phyloP scores from a whole-genome alignment of 2,329 filamentous ascomycete genomes.

The Colletotrichum lentis region DNA sequence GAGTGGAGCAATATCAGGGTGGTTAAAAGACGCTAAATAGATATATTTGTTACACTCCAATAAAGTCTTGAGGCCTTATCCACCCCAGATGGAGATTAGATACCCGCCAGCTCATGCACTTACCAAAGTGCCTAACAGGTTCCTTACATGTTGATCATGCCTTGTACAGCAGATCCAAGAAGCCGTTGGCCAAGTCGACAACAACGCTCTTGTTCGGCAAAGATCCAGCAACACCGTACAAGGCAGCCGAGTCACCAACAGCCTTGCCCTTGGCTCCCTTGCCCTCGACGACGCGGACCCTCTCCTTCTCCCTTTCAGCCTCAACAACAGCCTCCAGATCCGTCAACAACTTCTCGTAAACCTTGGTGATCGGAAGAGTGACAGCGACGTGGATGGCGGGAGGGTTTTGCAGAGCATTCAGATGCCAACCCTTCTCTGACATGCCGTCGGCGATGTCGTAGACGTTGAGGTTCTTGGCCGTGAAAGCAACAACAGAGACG shows the following conservation, averaged over 20 bases:
- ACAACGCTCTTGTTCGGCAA: conserved; percentile 96
- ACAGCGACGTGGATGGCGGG: conserved; percentile 94
- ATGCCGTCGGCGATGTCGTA: conserved; percentile 95
- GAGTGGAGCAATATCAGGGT: background rate
- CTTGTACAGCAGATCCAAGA: conserved; percentile 93
- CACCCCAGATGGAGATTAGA: conserved; percentile 28
- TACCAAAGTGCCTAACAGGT: conserved; percentile 13
- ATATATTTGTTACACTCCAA: conserved; percentile 22
- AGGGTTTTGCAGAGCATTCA: conserved; percentile 92
- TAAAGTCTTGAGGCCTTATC: conserved; percentile 8
- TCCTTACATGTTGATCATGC: conserved; percentile 55
- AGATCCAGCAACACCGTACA: conserved; percentile 95
- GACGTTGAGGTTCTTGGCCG: conserved; percentile 82
- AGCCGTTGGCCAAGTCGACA: conserved; percentile 86
- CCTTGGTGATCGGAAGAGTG: conserved; percentile 83
- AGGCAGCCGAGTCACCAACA: conserved; percentile 80
- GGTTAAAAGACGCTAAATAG: conserved; percentile 11
- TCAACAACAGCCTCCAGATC: conserved; percentile 75
- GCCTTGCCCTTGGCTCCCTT: conserved; percentile 71
- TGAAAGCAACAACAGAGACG: conserved; percentile 90
- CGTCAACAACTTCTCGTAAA: conserved; percentile 78
- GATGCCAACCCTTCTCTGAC: conserved; percentile 86
- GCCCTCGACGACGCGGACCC: conserved; percentile 74
- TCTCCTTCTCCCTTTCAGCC: conserved; percentile 82
- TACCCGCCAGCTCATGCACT: conserved; percentile 30